Percentiles rank a stretch among this genome's conserved stretches.
These are phyloP conservation scores for Lodderomyces margitis DNA, from an alignment of 1,139 yeast genomes.

Conservation along the genomic window DNA sequence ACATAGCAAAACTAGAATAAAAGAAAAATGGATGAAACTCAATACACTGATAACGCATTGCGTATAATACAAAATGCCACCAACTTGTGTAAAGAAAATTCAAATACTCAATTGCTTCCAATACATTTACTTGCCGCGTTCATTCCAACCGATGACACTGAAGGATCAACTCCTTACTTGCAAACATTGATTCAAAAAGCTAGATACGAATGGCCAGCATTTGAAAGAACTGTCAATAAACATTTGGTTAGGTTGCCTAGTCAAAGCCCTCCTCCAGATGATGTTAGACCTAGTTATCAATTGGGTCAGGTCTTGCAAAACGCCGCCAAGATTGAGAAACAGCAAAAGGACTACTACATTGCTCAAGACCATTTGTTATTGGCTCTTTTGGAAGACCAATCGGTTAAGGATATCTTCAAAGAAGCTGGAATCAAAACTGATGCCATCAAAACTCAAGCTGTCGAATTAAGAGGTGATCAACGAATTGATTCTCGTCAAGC, in stretches of 20 bases:
- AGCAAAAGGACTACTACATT: constrained; percentile 86
- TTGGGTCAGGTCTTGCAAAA: constrained; percentile 67
- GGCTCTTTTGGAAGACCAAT: constrained; percentile 77
- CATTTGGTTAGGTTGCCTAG: constrained; percentile 82
- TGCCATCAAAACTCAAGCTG: constrained; percentile 75
- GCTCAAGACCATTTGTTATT: constrained; percentile 93
- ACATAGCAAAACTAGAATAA: not conserved
- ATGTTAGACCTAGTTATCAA: constrained; percentile 65
- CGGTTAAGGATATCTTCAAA: constrained; percentile 71
- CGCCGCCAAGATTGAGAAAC: constrained; percentile 72
- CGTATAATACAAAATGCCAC: constrained; percentile 76
- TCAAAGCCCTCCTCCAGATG: constrained; percentile 84
- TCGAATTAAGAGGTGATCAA: constrained; percentile 84
- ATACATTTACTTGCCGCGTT: constrained; percentile 90
- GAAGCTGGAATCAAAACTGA: constrained; percentile 69
- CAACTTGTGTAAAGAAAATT: constrained; percentile 78
- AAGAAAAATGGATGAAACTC: constrained; percentile 57
- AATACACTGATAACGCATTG: constrained; percentile 92
- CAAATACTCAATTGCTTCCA: constrained; percentile 81
- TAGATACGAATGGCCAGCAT: constrained; percentile 79
- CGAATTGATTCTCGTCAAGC: constrained; percentile 93
- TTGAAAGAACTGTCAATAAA: constrained; percentile 78
- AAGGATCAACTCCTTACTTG: constrained; percentile 67
- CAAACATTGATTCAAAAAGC: constrained; percentile 87
- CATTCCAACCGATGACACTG: constrained; percentile 65